phyloP scores from a whole-genome alignment of 805 yeast genomes.

The Isabelozyma gotoi region DNA sequence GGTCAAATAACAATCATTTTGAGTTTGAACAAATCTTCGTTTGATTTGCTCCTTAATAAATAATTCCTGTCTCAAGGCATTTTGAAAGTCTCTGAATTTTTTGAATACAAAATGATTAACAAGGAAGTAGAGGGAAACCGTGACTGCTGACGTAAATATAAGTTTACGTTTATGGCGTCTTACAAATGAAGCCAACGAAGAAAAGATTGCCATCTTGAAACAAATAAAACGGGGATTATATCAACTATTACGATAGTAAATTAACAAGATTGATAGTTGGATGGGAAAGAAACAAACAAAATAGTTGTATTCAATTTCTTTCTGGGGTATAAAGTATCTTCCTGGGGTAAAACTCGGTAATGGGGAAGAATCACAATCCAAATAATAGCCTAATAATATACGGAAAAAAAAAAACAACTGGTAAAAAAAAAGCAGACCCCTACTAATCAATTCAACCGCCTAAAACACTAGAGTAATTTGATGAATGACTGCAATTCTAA shows the following conservation, averaged over 20 bases:
- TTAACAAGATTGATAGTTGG: no score
- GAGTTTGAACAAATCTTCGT: conserved; percentile 86
- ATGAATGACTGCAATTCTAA: neutral
- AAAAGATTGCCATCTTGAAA: conserved; percentile 36
- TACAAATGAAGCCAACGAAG: conserved; percentile 39
- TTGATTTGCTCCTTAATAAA: conserved; percentile 55
- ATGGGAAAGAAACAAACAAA: no score
- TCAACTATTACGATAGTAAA: no score
- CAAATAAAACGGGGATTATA: no score
- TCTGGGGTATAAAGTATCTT: no score
- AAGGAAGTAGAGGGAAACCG: conserved; percentile 35
- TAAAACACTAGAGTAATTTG: no score
- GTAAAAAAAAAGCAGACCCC: no score
- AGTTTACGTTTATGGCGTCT: conserved; percentile 40
- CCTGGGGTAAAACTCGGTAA: no score
- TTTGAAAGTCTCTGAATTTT: conserved; percentile 39
- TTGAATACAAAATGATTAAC: conserved; percentile 39
- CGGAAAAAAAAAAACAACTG: no score
- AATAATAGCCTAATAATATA: neutral
- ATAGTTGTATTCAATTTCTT: neutral
- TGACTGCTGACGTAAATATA: conserved; percentile 29
- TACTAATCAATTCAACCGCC: neutral
- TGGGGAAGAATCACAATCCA: neutral
- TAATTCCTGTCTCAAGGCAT: conserved; percentile 38
- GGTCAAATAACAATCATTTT: conserved; percentile 83